A percentile compares a stretch with the other conserved stretches of the same genome.
Evolutionary conservation across 345 rosid species (phyloP).

Genomic region (Lepidium didymum): DNA sequence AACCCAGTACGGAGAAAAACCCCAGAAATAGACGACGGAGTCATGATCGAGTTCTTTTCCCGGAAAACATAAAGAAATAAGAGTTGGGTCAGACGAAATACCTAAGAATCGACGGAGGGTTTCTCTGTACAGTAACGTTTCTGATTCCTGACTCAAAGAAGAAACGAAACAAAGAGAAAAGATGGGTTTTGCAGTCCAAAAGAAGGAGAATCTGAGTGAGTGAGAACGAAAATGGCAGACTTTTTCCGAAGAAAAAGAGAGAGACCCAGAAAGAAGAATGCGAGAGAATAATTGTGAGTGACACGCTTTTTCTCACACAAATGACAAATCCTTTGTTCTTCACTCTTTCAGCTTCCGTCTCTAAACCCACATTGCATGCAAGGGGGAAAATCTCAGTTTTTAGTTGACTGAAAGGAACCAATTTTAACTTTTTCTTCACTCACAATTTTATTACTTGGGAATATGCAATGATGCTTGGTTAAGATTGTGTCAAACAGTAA

Average conservation of each 20-base stretch:
- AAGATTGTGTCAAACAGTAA: too few relatives aligned
- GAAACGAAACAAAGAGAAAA: neutral
- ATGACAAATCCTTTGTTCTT: neutral
- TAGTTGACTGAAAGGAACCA: neutral
- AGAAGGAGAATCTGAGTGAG: slow-evolving; percentile 15
- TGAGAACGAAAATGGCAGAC: slow-evolving; percentile 10
- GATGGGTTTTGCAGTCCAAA: neutral
- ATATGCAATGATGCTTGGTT: too few relatives aligned
- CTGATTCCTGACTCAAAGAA: neutral
- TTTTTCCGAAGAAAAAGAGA: neutral
- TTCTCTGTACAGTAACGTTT: neutral
- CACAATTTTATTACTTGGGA: too few relatives aligned
- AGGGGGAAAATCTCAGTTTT: neutral
- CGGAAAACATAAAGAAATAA: neutral
- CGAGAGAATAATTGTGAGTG: neutral
- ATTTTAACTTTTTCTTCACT: neutral
- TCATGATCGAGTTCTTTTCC: neutral
- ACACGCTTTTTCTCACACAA: neutral
- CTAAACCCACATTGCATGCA: slow-evolving; percentile 21
- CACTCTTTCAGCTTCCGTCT: neutral
- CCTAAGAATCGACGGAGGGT: slow-evolving; percentile 14
- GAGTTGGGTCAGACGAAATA: slow-evolving; percentile 3
- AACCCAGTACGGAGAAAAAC: slow-evolving; percentile 11
- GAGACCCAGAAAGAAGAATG: neutral
- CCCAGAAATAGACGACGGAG: neutral